These are phyloP conservation scores for Drosera capensis DNA, from an alignment of 148 eudicot genomes.

Conservation along the genomic window DNA sequence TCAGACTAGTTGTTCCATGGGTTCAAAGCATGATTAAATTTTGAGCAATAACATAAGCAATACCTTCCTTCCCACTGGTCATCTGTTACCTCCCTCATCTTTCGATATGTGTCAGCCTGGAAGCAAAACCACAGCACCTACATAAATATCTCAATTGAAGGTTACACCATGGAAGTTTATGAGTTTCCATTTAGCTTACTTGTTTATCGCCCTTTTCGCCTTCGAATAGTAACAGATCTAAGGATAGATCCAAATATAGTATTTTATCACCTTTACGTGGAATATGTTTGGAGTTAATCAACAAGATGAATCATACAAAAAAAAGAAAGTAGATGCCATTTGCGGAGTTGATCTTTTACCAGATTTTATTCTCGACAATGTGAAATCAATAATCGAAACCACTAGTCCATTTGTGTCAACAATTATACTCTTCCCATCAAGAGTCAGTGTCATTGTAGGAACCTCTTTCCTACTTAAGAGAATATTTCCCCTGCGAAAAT, in stretches of 20 bases:
- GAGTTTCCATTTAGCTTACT: slow-evolving; percentile 29
- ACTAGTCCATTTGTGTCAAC: slow-evolving; percentile 53
- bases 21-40: no score
- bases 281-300: slow-evolving; percentile 3
- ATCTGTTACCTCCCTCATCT: slow-evolving; percentile 76
- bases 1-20: no score
- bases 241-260: slow-evolving; percentile 72
- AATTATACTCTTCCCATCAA: slow-evolving; percentile 41
- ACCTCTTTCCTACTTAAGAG: slow-evolving; percentile 60
- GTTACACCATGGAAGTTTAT: background rate
- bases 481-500: slow-evolving; percentile 65
- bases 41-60: background rate
- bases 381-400: slow-evolving; percentile 81
- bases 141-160: slow-evolving; percentile 1
- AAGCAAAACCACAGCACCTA: slow-evolving; percentile 8
- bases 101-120: slow-evolving; percentile 86
- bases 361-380: slow-evolving; percentile 87
- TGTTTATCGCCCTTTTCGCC: slow-evolving; percentile 89
- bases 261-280: slow-evolving; percentile 58
- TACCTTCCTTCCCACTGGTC: slow-evolving; percentile 99
- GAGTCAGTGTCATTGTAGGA: slow-evolving; percentile 32
- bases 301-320: slow-evolving; percentile 4
- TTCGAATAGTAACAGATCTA: slow-evolving; percentile 81
- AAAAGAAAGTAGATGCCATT: slow-evolving; percentile 2
- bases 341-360: slow-evolving; percentile 35